Evolutionary conservation across 2,329 filamentous ascomycete species (phyloP), one percentile per base, ranked within the genome.

Genomic region (Microascus cirrosus): DNA sequence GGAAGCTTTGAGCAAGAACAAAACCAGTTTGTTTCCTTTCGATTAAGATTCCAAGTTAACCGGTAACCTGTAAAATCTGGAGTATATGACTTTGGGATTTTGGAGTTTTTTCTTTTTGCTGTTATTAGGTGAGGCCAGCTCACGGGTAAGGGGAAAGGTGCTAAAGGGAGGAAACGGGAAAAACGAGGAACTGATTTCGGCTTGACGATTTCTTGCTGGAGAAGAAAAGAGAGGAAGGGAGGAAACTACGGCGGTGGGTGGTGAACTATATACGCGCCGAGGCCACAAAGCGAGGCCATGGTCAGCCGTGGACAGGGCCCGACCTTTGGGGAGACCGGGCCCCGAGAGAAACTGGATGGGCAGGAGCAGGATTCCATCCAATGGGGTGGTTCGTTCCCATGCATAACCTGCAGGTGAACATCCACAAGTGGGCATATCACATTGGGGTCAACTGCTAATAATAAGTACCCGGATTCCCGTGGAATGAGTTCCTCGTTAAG

Each of bases 51-150:
- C 28, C 56, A 58, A 54, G 56, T 60, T 59, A 58, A 60, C 56
- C 56, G 35, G 56, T 58, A 53, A 54, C 56, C 50, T 58, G 56
- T 15, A 58, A 53, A 34, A 22, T 48, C 57, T 42, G 36, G 18
- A 48, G 28, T 22, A 36, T 39, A 54, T 50, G 45, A 45, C 59
- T 55, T 66, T 68, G 55, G 59, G 39, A 45, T 45, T 18, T 45
- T 42, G 36, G 18, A 15, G 36, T 42, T 65, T 61, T 65, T 62
- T 63, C 15, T 15, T 34, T 53, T 58, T 57, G 28, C 4, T 58
- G 28, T 32, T 34, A 36, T 54, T 58, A 54, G 54, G 70, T 73
- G 79, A 82, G 80, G 75, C 79, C 79, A 74, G 80, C 80, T 81
- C 73, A 71, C 58, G 64, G 62, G 65, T 70, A 63, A 65, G 65